phyloP scores from a whole-genome alignment of 805 yeast species.

The Wickerhamomyces kurtzmanii region DNA sequence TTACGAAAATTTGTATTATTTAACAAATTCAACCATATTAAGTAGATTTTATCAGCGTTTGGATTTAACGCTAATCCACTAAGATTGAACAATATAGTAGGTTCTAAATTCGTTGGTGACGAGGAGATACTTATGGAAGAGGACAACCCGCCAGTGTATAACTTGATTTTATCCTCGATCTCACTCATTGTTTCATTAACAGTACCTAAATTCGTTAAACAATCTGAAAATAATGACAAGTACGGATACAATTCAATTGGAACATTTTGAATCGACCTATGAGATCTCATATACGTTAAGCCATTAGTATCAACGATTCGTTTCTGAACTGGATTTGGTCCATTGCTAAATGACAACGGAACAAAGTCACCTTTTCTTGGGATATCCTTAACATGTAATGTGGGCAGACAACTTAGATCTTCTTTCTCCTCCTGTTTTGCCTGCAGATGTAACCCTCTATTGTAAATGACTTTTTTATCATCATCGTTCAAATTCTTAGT shows the following conservation, averaged over 20 bases:
- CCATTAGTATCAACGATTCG: slow-evolving; percentile 73
- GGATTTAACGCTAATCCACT: slow-evolving; percentile 63
- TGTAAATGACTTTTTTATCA: slow-evolving; percentile 48
- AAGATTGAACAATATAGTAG: slow-evolving; percentile 45
- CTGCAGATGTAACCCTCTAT: slow-evolving; percentile 50
- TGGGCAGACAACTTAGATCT: slow-evolving; percentile 73
- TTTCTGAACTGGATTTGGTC: slow-evolving; percentile 24
- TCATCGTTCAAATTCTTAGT: slow-evolving; percentile 34
- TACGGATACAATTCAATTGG: slow-evolving; percentile 59
- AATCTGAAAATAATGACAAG: slow-evolving; percentile 67
- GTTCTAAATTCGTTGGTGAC: slow-evolving; percentile 38
- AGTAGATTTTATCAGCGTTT: slow-evolving; percentile 50
- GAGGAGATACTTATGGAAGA: slow-evolving; percentile 50
- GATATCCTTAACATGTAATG: slow-evolving; percentile 67
- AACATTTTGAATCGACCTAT: slow-evolving; percentile 46
- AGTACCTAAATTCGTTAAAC: slow-evolving; percentile 87
- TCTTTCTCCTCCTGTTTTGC: slow-evolving; percentile 59
- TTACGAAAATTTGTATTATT: slow-evolving; percentile 58
- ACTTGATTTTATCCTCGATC: slow-evolving; percentile 76
- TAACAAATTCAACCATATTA: slow-evolving; percentile 62
- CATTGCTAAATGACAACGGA: slow-evolving; percentile 18
- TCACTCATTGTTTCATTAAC: slow-evolving; percentile 56
- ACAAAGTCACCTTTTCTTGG: slow-evolving; percentile 37
- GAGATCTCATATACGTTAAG: slow-evolving; percentile 63
- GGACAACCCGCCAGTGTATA: slow-evolving; percentile 76